Conservation (phyloP, 108 stramenopile genomes). For the Mediolabrus comicus region DNA sequence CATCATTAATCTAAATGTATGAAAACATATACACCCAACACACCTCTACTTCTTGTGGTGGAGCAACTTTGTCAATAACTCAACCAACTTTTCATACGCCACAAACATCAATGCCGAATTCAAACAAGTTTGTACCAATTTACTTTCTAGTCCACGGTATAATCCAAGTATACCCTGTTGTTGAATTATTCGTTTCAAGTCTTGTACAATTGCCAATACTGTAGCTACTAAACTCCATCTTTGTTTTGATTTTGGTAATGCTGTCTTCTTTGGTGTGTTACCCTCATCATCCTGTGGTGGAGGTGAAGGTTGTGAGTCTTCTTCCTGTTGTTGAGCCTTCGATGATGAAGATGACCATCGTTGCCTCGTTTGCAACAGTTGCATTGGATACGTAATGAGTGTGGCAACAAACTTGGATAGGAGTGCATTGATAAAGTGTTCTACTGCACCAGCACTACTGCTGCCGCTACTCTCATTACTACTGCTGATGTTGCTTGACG, state of each 20-base stretch:
- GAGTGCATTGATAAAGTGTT: constrained; percentile 56
- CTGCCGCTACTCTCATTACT: neutral
- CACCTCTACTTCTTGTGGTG: neutral
- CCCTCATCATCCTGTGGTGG: no score
- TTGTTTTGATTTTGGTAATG: neutral
- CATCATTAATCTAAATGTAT: no score
- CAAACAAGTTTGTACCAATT: constrained; percentile 60
- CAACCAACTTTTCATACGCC: constrained; percentile 52
- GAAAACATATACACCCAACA: no score
- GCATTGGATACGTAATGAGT: constrained; percentile 59
- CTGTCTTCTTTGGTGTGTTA: no score
- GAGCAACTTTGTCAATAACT: constrained; percentile 13
- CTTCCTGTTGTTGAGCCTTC: neutral
- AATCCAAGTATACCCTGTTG: constrained; percentile 44
- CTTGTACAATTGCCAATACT: no score
- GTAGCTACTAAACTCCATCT: neutral
- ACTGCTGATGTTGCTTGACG: no score
- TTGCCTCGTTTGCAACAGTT: constrained; percentile 55
- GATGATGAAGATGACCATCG: constrained; percentile 17
- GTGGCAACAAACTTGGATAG: constrained; percentile 59
- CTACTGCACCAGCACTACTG: constrained; percentile 8
- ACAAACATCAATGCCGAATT: constrained; percentile 54
- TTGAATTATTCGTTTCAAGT: constrained; percentile 20
- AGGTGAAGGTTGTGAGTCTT: no score
- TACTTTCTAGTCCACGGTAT: constrained; percentile 61